phyloP scores from a whole-genome alignment of 2,329 filamentous ascomycete species.

The Alternaria panax region DNA sequence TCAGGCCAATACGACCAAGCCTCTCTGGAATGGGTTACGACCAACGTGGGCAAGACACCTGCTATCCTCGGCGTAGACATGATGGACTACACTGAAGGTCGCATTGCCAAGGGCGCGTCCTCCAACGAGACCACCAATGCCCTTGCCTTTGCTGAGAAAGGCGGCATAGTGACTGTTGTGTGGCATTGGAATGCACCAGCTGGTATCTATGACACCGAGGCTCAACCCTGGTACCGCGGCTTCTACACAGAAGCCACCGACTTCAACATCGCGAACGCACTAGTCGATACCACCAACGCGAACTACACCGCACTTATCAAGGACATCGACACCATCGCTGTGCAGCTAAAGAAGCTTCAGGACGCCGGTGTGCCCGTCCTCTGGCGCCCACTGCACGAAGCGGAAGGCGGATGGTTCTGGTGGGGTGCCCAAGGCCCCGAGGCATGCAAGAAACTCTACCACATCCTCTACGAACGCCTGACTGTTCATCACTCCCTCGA shows the following conservation, averaged over 20 bases:
- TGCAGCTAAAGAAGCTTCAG: slow-evolving; percentile 56
- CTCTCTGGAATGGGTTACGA: slow-evolving; percentile 54
- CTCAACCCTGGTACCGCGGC: slow-evolving; percentile 58
- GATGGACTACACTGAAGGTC: slow-evolving; percentile 60
- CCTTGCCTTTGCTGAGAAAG: slow-evolving; percentile 53
- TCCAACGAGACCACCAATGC: slow-evolving; percentile 57
- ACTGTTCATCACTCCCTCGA: slow-evolving; percentile 55
- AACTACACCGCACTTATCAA: slow-evolving; percentile 59
- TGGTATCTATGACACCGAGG: slow-evolving; percentile 57
- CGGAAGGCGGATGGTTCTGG: slow-evolving; percentile 62
- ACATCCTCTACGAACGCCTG: slow-evolving; percentile 55
- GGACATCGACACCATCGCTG: slow-evolving; percentile 59
- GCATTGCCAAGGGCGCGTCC: slow-evolving; percentile 53
- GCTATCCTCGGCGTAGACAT: slow-evolving; percentile 57
- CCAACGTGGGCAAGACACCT: slow-evolving; percentile 58
- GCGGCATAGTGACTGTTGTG: slow-evolving; percentile 57
- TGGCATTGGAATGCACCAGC: slow-evolving; percentile 61
- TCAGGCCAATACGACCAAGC: slow-evolving; percentile 59
- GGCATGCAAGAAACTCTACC: slow-evolving; percentile 55
- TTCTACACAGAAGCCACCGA: slow-evolving; percentile 61
- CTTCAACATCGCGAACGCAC: slow-evolving; percentile 56
- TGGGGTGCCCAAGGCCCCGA: slow-evolving; percentile 60
- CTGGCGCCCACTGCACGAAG: slow-evolving; percentile 60
- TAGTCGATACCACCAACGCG: slow-evolving; percentile 53
- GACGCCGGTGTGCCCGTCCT: slow-evolving; percentile 57